Evolutionary conservation across 257 asterid species (phyloP), one percentile per base, ranked within the genome.

Genomic region (Plectranthus barbatus): DNA sequence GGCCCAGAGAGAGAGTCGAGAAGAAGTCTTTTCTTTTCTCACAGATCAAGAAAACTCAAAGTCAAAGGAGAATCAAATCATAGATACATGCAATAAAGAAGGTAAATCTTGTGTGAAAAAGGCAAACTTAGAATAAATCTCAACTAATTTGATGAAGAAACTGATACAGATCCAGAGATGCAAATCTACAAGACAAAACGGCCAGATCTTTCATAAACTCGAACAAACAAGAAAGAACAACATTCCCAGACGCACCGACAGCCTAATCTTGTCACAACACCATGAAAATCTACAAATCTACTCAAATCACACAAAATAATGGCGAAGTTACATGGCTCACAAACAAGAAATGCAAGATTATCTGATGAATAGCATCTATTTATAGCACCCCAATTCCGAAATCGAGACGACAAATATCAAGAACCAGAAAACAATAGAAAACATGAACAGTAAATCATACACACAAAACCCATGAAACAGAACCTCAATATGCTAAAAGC

Each of bases 21-120:
- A 61, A 45, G 26, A 63, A 11, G 8, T 20, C 26, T 2, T 23
- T 13, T 51, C 56, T 44, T 50, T 66, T n/a, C 56, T 33, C 26
- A 13, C 9, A 37, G 42, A 53, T 68, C 67, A 44, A 60, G 69
- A 24, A 57, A 60, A 24, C 51, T 51, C 52, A 26, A 26, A 26
- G n/a, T n/a, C n/a, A n/a, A 18, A 68, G 18, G 37, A 69, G 75
- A 50, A 74, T 52, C 72, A 26, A 56, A 64, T 69, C 31, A 26
- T 26, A 31, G 15, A 31, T 44, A 4, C 34, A 20, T 21, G 11
- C 9, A 26, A 53, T n/a, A 15, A 26, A 26, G 31, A 54, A 29
- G 41, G 18, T 4, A 40, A 62, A 49, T 54, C 50, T 26, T 0
- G 53, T 23, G 40, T 21, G 36, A 48, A 26, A 69, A 21, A 49